These are phyloP conservation scores for Leucocoprinus leucothites DNA, from an alignment of 768 basidiomycete species.

Conservation along the genomic window DNA sequence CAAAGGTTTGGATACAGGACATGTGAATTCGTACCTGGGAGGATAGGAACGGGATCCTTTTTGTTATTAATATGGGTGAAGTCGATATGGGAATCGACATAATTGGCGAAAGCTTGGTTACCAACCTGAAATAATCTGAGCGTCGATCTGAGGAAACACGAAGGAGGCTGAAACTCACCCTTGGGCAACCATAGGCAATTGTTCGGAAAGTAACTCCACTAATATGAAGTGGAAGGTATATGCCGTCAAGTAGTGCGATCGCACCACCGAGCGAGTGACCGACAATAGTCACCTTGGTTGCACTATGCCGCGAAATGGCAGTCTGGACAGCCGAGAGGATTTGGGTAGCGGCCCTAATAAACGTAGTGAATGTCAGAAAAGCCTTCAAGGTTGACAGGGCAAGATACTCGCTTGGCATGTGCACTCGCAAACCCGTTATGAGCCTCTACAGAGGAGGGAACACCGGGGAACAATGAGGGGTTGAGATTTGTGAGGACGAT, in stretches of 20 bases:
- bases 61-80: slow-evolving; percentile 24
- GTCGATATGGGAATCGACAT: slow-evolving; percentile 20
- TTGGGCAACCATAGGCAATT: slow-evolving; percentile 42
- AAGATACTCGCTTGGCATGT: slow-evolving; percentile 40
- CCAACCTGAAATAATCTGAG: slow-evolving; percentile 26
- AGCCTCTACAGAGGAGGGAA: slow-evolving; percentile 34
- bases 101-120: slow-evolving; percentile 29
- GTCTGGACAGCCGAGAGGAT: slow-evolving; percentile 37
- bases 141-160: background rate
- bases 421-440: slow-evolving; percentile 43
- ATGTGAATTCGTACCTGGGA: slow-evolving; percentile 21
- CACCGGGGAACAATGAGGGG: slow-evolving; percentile 40
- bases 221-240: slow-evolving; percentile 52
- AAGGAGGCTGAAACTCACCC: slow-evolving; percentile 28
- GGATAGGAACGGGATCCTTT: slow-evolving; percentile 25
- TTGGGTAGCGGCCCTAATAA: slow-evolving; percentile 33
- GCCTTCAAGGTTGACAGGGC: background rate
- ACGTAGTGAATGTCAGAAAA: too few species aligned
- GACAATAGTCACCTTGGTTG: slow-evolving; percentile 36
- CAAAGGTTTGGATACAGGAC: background rate
- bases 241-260: slow-evolving; percentile 50
- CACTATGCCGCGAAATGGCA: slow-evolving; percentile 27
- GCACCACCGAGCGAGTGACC: slow-evolving; percentile 46
- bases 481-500: slow-evolving; percentile 29
- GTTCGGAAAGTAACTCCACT: slow-evolving; percentile 34